These are phyloP conservation scores for Fusarium sp. DNA, from an alignment of 2,329 filamentous ascomycete genomes.

Conservation along the genomic window DNA sequence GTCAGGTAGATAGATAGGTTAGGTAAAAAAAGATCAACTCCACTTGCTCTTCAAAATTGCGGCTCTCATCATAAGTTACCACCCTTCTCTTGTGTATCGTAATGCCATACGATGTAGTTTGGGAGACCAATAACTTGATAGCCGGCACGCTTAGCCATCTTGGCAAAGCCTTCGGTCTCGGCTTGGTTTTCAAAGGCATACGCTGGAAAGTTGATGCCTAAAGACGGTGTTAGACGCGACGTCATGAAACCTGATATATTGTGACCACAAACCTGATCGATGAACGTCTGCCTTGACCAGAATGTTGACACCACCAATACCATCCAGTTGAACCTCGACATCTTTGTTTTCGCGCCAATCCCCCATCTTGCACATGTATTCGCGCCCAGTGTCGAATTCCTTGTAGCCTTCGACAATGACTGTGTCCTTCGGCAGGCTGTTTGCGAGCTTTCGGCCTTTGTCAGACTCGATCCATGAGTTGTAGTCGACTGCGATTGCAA, in stretches of 20 bases:
- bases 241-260: neutral
- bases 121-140: constrained; percentile 92
- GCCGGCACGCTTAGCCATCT: constrained; percentile 96
- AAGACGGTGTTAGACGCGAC: constrained; percentile 35
- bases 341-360: constrained; percentile 94
- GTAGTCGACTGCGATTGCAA: constrained; percentile 78
- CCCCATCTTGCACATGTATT: constrained; percentile 89
- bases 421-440: constrained; percentile 78
- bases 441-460: constrained; percentile 79
- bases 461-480: constrained; percentile 98
- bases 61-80: constrained; percentile 70
- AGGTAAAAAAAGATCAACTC: constrained; percentile 6
- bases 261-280: constrained; percentile 74
- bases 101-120: constrained; percentile 99
- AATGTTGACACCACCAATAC: constrained; percentile 96
- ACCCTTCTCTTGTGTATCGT: constrained; percentile 94
- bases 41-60: neutral
- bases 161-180: constrained; percentile 97
- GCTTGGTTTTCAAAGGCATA: constrained; percentile 99
- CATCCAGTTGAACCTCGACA: constrained; percentile 90
- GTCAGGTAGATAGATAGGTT: neutral
- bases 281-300: constrained; percentile 98
- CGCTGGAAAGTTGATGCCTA: constrained; percentile 95
- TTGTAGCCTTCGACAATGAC: constrained; percentile 95
- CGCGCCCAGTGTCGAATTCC: constrained; percentile 89